Percentiles rank a stretch among this genome's conserved stretches.
These are phyloP conservation scores for Sutorius eximius DNA, from an alignment of 1,284 basidiomycete genomes.

Conservation along the genomic window DNA sequence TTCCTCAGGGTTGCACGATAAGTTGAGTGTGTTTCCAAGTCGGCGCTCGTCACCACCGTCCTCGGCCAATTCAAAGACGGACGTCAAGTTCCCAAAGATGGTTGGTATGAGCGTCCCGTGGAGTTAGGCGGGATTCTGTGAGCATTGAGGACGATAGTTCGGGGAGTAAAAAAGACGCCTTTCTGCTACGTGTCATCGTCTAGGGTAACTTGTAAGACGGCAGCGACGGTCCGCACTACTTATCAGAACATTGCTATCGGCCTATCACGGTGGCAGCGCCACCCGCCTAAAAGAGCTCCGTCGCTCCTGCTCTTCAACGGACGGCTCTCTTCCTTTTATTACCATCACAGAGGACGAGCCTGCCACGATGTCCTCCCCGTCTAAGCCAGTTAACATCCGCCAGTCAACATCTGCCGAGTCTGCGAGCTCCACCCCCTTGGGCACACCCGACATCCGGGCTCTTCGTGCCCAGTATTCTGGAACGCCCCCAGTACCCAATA, in stretches of 20 bases:
- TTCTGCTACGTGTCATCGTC: background rate
- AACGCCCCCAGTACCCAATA: slow-evolving; percentile 65
- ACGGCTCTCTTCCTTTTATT: background rate
- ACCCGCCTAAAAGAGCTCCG: background rate
- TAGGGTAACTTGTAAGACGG: no score
- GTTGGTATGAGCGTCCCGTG: background rate
- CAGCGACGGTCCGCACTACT: no score
- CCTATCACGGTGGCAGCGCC: background rate
- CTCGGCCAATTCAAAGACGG: background rate
- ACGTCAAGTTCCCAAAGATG: background rate
- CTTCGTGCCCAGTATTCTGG: slow-evolving; percentile 63
- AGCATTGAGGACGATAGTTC: no score
- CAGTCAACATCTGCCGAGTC: slow-evolving; percentile 34
- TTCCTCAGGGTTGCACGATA: background rate
- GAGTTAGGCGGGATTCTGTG: no score
- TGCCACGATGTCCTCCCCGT: slow-evolving; percentile 51
- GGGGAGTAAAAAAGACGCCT: no score
- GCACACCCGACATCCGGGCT: slow-evolving; percentile 55
- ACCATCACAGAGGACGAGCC: background rate
- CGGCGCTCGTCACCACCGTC: no score
- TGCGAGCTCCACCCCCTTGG: slow-evolving; percentile 38
- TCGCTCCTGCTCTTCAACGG: background rate
- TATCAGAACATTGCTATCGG: background rate
- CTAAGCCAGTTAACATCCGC: slow-evolving; percentile 59
- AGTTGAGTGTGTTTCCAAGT: background rate